A percentile compares a stretch with the other conserved stretches of the same genome.
phyloP scores from a whole-genome alignment of 495 filamentous ascomycete species.

The Parathielavia appendiculata region DNA sequence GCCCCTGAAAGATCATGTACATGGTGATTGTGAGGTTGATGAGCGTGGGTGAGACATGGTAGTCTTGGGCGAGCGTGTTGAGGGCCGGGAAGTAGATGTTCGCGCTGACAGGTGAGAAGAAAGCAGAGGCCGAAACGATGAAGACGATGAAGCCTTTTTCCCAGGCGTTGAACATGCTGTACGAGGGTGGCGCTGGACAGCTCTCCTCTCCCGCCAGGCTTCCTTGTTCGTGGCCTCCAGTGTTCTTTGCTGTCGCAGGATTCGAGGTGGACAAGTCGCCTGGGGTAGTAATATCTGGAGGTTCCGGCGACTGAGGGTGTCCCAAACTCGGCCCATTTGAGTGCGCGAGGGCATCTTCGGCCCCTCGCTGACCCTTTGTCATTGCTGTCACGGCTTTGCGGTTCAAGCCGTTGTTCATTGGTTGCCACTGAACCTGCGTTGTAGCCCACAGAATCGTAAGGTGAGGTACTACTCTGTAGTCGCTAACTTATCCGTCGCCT shows the following conservation, averaged over 20 bases:
- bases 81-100: constrained; percentile 70
- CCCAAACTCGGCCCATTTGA: too few species aligned
- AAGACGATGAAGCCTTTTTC: constrained; percentile 59
- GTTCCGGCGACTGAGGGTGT: too few species aligned
- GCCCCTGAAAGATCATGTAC: constrained; percentile 56
- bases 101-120: constrained; percentile 66
- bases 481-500: too few species aligned
- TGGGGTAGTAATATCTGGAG: too few species aligned
- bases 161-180: constrained; percentile 51
- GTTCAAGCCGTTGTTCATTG: too few species aligned
- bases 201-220: not conserved
- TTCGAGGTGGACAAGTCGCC: not conserved
- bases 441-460: too few species aligned
- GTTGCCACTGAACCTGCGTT: too few species aligned
- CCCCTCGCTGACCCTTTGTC: too few species aligned
- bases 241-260: not conserved
- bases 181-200: constrained; percentile 10
- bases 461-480: too few species aligned
- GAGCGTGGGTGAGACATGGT: constrained; percentile 47
- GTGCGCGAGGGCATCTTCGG: too few species aligned
- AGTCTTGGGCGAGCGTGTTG: constrained; percentile 47
- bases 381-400: too few species aligned
- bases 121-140: constrained; percentile 53
- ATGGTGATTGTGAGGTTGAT: constrained; percentile 62
- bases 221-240: not conserved